Evolutionary conservation across 1,139 yeast genomes (phyloP).

Genomic region (Kurtzmaniella quercitrusa): DNA sequence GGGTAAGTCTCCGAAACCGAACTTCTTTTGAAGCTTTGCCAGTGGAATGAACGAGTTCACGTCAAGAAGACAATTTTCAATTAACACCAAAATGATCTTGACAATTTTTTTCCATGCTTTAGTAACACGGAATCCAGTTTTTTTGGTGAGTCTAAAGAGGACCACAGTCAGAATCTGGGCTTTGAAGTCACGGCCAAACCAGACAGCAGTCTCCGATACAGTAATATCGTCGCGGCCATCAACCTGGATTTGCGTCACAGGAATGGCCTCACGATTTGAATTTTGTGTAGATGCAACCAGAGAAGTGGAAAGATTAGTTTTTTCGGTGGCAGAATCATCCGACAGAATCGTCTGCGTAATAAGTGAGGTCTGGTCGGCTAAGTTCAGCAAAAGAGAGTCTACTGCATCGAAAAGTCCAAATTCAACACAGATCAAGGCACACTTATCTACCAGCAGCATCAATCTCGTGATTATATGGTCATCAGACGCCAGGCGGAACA

Average conservation of each 20-base stretch:
- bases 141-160: slow-evolving; percentile 69
- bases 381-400: slow-evolving; percentile 59
- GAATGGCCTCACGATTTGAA: slow-evolving; percentile 39
- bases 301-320: slow-evolving; percentile 11
- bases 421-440: slow-evolving; percentile 69
- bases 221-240: slow-evolving; percentile 54
- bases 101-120: slow-evolving; percentile 61
- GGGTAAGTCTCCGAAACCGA: slow-evolving; percentile 50
- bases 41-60: slow-evolving; percentile 51
- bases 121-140: slow-evolving; percentile 47
- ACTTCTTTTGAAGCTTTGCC: slow-evolving; percentile 54
- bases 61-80: slow-evolving; percentile 67
- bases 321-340: slow-evolving; percentile 13
- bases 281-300: slow-evolving; percentile 25
- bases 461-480: slow-evolving; percentile 85
- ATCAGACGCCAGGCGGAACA: slow-evolving; percentile 85
- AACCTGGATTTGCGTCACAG: slow-evolving; percentile 45
- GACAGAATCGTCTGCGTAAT: slow-evolving; percentile 18
- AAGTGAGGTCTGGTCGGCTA: slow-evolving; percentile 63
- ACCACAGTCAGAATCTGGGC: slow-evolving; percentile 89
- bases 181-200: slow-evolving; percentile 86
- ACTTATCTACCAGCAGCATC: slow-evolving; percentile 82
- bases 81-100: slow-evolving; percentile 59
- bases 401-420: slow-evolving; percentile 55
- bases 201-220: slow-evolving; percentile 77